Evolutionary conservation across 352 stramenopile genomes (phyloP).

Genomic region (Phytopythium helicoides): DNA sequence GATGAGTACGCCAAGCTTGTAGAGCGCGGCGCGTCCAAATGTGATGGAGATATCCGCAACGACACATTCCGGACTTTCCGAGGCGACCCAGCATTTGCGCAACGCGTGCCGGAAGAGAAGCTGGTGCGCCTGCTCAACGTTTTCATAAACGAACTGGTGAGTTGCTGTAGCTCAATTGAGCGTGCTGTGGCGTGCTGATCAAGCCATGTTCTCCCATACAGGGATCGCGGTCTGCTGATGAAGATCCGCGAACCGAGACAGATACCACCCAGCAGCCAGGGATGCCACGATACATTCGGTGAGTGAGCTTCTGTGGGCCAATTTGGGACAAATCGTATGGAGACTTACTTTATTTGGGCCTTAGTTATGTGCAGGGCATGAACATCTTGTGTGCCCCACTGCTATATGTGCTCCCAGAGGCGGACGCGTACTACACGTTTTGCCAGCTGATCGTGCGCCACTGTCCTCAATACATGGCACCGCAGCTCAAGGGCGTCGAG

Average conservation of each 20-base stretch:
- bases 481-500: conserved; percentile 80
- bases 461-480: conserved; percentile 89
- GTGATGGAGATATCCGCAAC: conserved; percentile 88
- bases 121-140: conserved; percentile 89
- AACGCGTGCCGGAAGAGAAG: conserved; percentile 89
- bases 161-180: background rate
- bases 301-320: background rate
- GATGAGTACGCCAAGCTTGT: conserved; percentile 69
- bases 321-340: no score
- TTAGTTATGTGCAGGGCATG: conserved; percentile 92
- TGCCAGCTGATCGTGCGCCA: conserved; percentile 84
- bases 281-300: conserved; percentile 49
- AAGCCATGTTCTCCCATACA: conserved; percentile 1
- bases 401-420: conserved; percentile 91
- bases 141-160: conserved; percentile 86
- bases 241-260: conserved; percentile 17
- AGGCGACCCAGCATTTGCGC: conserved; percentile 82
- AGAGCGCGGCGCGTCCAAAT: conserved; percentile 67
- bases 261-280: conserved; percentile 6
- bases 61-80: conserved; percentile 92
- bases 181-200: no score
- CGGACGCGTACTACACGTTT: conserved; percentile 90
- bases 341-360: background rate
- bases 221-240: conserved; percentile 24
- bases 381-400: conserved; percentile 90